Conservation (phyloP, 176 grass and related monocot genomes). For the Rhynchospora tenuis region DNA sequence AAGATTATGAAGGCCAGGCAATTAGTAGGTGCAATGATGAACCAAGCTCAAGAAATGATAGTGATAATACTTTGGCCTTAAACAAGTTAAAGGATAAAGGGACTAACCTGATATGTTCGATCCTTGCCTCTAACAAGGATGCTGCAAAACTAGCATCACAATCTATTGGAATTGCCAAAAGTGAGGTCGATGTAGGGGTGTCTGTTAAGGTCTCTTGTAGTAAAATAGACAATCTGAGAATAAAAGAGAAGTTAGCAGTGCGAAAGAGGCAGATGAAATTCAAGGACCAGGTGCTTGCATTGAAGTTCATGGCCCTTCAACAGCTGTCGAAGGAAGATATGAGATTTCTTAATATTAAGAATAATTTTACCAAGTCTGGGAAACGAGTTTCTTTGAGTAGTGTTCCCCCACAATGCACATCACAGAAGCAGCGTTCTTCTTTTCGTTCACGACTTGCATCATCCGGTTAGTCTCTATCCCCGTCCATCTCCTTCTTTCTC, state of each 20-base stretch:
- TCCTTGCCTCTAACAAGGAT: constrained; percentile 20
- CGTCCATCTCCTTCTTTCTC: not conserved
- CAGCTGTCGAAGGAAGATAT: constrained; percentile 45
- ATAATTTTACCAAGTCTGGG: constrained; percentile 34
- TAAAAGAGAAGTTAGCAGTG: constrained; percentile 33
- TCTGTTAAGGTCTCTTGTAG: constrained; percentile 10
- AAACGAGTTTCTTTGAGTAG: constrained; percentile 24
- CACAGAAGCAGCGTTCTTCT: constrained; percentile 34
- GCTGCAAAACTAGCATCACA: not conserved
- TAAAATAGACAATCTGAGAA: constrained; percentile 23
- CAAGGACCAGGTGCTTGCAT: constrained; percentile 33
- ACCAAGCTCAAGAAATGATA: not conserved
- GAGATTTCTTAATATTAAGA: constrained; percentile 28
- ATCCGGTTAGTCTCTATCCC: constrained; percentile 27
- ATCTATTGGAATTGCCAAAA: not conserved
- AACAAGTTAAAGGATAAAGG: not conserved
- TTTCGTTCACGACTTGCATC: constrained; percentile 25
- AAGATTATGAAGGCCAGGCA: not conserved
- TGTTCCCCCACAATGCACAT: constrained; percentile 8
- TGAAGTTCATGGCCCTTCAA: constrained; percentile 40
- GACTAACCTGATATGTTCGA: constrained; percentile 23
- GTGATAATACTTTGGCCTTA: not conserved
- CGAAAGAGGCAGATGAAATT: constrained; percentile 33
- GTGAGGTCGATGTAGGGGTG: constrained; percentile 27
- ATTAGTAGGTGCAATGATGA: not conserved